These are phyloP conservation scores for Centella asiatica DNA, from an alignment of 129 eudicot species.

Conservation along the genomic window DNA sequence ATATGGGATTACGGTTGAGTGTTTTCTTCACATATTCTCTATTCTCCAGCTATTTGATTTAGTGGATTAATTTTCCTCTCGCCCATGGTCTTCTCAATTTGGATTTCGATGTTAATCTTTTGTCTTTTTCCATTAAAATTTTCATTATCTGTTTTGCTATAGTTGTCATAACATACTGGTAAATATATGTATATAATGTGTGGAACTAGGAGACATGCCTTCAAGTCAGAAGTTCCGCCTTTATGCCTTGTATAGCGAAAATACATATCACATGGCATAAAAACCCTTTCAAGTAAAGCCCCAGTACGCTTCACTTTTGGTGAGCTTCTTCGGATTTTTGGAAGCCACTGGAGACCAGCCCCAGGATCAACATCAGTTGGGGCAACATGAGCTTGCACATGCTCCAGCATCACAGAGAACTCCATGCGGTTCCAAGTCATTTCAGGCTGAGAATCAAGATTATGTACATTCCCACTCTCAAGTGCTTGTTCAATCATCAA, in stretches of 20 bases:
- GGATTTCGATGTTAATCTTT: too few relatives aligned
- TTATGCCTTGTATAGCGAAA: conserved; percentile 91
- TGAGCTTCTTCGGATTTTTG: conserved; percentile 84
- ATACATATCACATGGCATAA: conserved; percentile 99
- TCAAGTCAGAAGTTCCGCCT: conserved; percentile 84
- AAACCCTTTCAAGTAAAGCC: conserved; percentile 94
- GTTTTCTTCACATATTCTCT: too few relatives aligned
- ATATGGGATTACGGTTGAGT: too few relatives aligned
- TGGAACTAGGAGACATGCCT: conserved; percentile 33
- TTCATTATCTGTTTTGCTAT: too few relatives aligned
- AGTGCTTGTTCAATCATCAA: conserved; percentile 89
- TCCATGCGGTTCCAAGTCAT: conserved; percentile 97
- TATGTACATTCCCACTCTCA: conserved; percentile 49
- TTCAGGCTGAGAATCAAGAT: conserved; percentile 67
- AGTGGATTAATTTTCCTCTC: too few relatives aligned
- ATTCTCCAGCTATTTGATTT: too few relatives aligned
- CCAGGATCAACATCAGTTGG: conserved; percentile 99
- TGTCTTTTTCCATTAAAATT: too few relatives aligned
- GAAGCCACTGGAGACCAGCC: conserved; percentile 99
- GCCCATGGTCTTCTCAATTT: too few relatives aligned
- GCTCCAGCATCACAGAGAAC: conserved; percentile 92
- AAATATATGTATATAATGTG: not conserved
- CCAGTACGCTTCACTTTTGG: conserved; percentile 98
- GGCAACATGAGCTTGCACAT: conserved; percentile 99
- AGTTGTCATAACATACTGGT: too few relatives aligned